These are phyloP conservation scores for Monilinia laxa DNA, from an alignment of 2,329 filamentous ascomycete genomes.

Conservation along the genomic window DNA sequence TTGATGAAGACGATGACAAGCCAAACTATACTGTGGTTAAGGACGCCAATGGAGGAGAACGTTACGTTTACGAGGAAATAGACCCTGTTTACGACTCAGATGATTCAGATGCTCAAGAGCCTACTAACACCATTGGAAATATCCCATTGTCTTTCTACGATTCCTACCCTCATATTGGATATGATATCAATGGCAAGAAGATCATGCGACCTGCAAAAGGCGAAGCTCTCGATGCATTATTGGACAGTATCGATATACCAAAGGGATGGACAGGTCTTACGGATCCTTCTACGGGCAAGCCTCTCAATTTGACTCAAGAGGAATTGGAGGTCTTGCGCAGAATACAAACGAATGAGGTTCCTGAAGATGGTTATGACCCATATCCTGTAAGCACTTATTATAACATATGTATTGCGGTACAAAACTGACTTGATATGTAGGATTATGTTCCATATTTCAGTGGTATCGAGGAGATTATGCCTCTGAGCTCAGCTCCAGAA, in stretches of 20 bases:
- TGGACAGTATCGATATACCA: constrained; percentile 95
- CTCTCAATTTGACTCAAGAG: constrained; percentile 80
- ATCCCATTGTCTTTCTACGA: constrained; percentile 96
- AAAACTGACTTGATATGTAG: constrained; percentile 42
- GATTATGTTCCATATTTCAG: constrained; percentile 94
- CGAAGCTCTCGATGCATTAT: constrained; percentile 85
- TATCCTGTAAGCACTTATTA: constrained; percentile 64
- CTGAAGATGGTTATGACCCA: constrained; percentile 85
- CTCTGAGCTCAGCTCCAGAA: constrained; percentile 88
- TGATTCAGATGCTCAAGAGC: constrained; percentile 78
- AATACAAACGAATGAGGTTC: constrained; percentile 84
- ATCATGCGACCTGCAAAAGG: constrained; percentile 95
- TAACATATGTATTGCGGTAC: neutral
- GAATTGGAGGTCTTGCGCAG: constrained; percentile 86
- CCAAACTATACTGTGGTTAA: constrained; percentile 59
- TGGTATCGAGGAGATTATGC: constrained; percentile 88
- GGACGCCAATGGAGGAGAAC: constrained; percentile 85
- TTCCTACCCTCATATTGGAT: constrained; percentile 95
- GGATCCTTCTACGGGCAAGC: constrained; percentile 90
- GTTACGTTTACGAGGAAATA: constrained; percentile 92
- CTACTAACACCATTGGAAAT: constrained; percentile 88
- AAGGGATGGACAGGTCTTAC: constrained; percentile 97
- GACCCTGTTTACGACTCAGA: constrained; percentile 95
- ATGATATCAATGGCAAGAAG: constrained; percentile 98
- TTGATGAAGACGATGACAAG: constrained; percentile 43